Evolutionary conservation across 2,329 filamentous ascomycete species (phyloP).

Genomic region (Colletotrichum eleusines): DNA sequence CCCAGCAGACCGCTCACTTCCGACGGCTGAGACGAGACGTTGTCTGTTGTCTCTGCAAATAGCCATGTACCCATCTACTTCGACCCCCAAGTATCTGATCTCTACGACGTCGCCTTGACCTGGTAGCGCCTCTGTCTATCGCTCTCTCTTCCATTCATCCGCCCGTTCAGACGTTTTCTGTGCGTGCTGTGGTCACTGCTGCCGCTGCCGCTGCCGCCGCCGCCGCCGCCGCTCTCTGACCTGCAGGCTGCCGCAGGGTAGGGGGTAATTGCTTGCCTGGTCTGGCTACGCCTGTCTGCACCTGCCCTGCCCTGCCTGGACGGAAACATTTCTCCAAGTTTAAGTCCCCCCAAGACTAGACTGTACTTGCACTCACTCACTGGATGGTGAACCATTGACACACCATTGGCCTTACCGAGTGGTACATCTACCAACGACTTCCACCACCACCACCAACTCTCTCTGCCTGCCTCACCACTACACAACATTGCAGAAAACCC

Average conservation of each 20-base stretch:
- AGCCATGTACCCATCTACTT: slow-evolving; percentile 28
- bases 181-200: slow-evolving; percentile 2
- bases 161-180: not conserved
- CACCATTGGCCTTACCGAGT: slow-evolving; percentile 18
- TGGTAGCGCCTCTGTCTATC: slow-evolving; percentile 38
- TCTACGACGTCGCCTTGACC: slow-evolving; percentile 34
- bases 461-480: slow-evolving; percentile 12
- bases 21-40: not conserved
- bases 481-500: slow-evolving; percentile 27
- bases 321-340: slow-evolving; percentile 17
- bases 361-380: too few relatives aligned
- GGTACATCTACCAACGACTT: slow-evolving; percentile 19
- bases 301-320: slow-evolving; percentile 12
- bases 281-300: slow-evolving; percentile 11
- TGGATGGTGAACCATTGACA: slow-evolving; percentile 19
- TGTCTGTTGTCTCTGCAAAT: slow-evolving; percentile 22
- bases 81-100: slow-evolving; percentile 31
- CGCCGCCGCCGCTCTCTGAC: slow-evolving; percentile 30
- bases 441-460: slow-evolving; percentile 14
- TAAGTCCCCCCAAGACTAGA: slow-evolving; percentile 5
- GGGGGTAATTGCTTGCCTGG: slow-evolving; percentile 21
- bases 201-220: slow-evolving; percentile 24
- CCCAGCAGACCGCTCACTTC: slow-evolving; percentile 18
- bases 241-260: slow-evolving; percentile 21
- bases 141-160: slow-evolving; percentile 16